These are phyloP conservation scores for Candida sithepensis DNA, from an alignment of 805 yeast genomes.

Conservation along the genomic window DNA sequence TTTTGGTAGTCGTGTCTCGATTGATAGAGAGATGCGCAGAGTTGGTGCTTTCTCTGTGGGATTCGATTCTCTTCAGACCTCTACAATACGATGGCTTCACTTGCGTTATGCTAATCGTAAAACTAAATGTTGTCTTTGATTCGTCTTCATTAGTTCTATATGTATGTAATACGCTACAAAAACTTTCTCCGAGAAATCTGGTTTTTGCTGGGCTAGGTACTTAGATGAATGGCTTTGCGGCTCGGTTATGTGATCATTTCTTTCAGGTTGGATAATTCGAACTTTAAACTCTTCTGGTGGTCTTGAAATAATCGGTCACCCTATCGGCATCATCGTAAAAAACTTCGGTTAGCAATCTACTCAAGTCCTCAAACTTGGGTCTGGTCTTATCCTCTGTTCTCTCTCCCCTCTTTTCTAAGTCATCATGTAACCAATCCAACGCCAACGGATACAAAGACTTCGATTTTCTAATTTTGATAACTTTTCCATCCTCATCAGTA, in stretches of 20 bases:
- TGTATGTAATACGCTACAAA: too few relatives aligned
- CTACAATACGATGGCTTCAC: too few relatives aligned
- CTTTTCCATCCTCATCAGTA: conserved; percentile 7
- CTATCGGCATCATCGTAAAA: conserved; percentile 44
- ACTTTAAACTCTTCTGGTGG: conserved; percentile 38
- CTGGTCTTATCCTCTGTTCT: conserved; percentile 43
- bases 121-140: too few relatives aligned
- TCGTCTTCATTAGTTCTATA: too few relatives aligned
- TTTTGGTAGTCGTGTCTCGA: background rate
- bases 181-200: too few relatives aligned
- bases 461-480: conserved; percentile 38
- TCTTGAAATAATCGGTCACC: conserved; percentile 46
- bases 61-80: too few relatives aligned
- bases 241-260: background rate
- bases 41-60: too few relatives aligned
- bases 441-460: conserved; percentile 72
- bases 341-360: conserved; percentile 34
- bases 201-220: too few relatives aligned
- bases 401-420: conserved; percentile 51
- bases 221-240: background rate
- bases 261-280: too few relatives aligned
- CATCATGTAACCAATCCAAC: conserved; percentile 57
- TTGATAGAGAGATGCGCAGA: too few relatives aligned
- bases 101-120: too few relatives aligned
- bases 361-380: conserved; percentile 56